Conservation (phyloP, 73 alveolate genomes). For the Tetrahymena borealis region DNA sequence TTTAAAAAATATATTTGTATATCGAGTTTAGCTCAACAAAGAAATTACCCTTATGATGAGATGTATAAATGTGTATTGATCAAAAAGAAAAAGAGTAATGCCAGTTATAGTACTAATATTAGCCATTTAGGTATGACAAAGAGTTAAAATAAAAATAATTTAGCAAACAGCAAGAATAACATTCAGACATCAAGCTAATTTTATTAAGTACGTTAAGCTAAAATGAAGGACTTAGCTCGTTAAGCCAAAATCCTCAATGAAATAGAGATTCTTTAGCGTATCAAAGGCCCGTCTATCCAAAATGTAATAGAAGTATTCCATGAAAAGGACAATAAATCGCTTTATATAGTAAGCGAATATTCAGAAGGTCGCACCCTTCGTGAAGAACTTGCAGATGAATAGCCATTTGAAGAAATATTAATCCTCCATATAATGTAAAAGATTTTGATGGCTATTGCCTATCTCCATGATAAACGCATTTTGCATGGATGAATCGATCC, state of each 20-base stretch:
- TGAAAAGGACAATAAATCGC: neutral
- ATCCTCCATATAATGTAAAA: neutral
- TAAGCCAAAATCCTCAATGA: neutral
- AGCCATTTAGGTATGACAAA: neutral
- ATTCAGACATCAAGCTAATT: neutral
- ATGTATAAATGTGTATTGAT: neutral
- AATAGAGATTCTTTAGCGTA: neutral
- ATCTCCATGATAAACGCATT: neutral
- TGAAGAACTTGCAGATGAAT: neutral
- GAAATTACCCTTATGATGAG: neutral
- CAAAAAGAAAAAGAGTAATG: neutral
- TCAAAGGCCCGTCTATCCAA: neutral
- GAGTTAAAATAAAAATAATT: neutral
- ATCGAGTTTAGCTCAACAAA: neutral
- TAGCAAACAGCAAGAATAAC: neutral
- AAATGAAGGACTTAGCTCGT: neutral
- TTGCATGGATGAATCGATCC: conserved; percentile 3
- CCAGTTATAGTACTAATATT: neutral
- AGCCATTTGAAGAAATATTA: neutral
- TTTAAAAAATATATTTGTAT: neutral
- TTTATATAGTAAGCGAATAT: neutral
- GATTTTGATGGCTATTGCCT: neutral
- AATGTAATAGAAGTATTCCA: neutral
- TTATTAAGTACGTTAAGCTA: neutral
- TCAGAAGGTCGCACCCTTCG: neutral